phyloP scores from a whole-genome alignment of 2,329 filamentous ascomycete species.

The Calonectria montana region DNA sequence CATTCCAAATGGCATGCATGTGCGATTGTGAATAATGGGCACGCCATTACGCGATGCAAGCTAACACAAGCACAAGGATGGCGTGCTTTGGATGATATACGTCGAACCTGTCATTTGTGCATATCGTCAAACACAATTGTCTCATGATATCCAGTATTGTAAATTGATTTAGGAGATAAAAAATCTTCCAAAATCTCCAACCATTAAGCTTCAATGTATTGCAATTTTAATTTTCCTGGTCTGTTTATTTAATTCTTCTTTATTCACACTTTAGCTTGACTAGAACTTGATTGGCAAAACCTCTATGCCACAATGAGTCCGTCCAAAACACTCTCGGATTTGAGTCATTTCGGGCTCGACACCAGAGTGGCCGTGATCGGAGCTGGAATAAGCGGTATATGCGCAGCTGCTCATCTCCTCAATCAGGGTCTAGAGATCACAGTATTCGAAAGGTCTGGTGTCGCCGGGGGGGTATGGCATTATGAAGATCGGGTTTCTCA shows the following conservation, averaged over 20 bases:
- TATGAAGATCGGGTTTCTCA: background rate
- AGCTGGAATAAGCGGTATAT: background rate
- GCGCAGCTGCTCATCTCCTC: slow-evolving; percentile 6
- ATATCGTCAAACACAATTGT: background rate
- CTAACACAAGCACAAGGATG: background rate
- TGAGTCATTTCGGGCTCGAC: background rate
- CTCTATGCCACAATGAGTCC: background rate
- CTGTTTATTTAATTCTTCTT: no score
- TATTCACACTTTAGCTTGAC: background rate
- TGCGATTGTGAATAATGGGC: background rate
- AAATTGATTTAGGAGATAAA: background rate
- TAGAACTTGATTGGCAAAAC: background rate
- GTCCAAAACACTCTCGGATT: background rate
- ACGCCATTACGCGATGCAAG: background rate
- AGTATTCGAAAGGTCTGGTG: background rate
- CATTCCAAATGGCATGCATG: background rate
- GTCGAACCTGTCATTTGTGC: background rate
- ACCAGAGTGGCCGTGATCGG: background rate
- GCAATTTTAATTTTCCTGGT: no score
- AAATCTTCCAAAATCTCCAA: background rate
- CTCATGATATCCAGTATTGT: background rate
- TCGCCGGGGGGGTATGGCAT: slow-evolving; percentile 1
- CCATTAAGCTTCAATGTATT: background rate
- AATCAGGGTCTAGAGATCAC: background rate
- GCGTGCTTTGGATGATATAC: background rate